phyloP scores from a whole-genome alignment of 176 grass and related monocot genomes.

The Juncus inflexus region DNA sequence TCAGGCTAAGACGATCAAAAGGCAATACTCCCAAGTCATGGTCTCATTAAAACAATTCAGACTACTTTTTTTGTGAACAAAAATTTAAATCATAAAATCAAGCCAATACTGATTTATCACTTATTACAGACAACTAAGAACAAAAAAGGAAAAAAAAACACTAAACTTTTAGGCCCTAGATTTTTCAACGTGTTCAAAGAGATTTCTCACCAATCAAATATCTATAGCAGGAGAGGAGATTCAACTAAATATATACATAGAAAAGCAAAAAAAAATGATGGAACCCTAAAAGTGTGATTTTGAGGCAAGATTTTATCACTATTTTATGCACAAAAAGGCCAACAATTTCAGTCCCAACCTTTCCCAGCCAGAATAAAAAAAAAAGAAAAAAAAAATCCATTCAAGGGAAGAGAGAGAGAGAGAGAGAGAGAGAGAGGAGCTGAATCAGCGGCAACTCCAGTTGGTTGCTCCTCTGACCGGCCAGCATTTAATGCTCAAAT shows the following conservation, averaged over 20 bases:
- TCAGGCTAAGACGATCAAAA: background rate
- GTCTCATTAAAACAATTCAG: no score
- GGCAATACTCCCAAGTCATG: background rate
- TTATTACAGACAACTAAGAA: background rate
- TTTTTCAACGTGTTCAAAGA: background rate
- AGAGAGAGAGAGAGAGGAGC: conserved; percentile 14
- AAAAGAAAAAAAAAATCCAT: background rate
- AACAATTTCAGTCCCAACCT: conserved; percentile 24
- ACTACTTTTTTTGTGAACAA: no score
- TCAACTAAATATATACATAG: conserved; percentile 31
- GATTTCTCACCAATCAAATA: conserved; percentile 26
- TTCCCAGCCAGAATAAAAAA: conserved; percentile 8
- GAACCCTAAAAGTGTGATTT: conserved; percentile 20
- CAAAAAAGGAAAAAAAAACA: background rate
- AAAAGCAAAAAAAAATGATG: conserved; percentile 19
- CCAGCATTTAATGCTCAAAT: conserved; percentile 16
- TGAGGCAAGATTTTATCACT: conserved; percentile 22
- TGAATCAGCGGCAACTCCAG: conserved; percentile 16
- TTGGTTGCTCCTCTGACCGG: conserved; percentile 17
- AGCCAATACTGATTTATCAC: no score
- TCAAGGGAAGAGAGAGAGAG: background rate
- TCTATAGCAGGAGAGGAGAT: conserved; percentile 22
- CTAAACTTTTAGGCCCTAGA: conserved; percentile 2
- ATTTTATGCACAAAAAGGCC: conserved; percentile 27
- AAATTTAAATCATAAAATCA: no score